Evolutionary conservation across 305 asterid genomes (phyloP), one percentile per base, ranked within the genome.

Genomic region (Salvia sclarea): DNA sequence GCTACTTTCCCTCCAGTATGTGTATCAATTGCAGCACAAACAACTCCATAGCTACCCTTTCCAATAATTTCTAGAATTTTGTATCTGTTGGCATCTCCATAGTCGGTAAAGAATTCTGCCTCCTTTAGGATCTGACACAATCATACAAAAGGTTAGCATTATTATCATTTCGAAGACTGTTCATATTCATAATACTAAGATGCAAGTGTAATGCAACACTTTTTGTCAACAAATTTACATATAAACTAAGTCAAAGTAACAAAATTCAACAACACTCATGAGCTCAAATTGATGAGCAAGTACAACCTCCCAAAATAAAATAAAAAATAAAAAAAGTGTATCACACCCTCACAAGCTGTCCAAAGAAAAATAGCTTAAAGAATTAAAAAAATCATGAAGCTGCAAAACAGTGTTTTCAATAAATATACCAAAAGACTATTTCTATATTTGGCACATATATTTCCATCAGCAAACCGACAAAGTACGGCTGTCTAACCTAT

Each of bases 31-130:
- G 98, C 98, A 22, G 98, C 95, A 70, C 94, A 89, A 38, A 89
- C 98, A 80, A 92, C 97, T 72, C 98, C 98, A 77, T 92, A 92
- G 82, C 98, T 92, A 57, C 98, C 98, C 70, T 92, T 92, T 65
- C 98, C 98, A 60, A 92, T 81, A 35, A 92, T 82, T 79, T 92
- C 98, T 66, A 88, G 64, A 63, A 90, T 90, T 72, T 84, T 86
- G 80, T 92, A 92, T 64, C 97, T 75, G 65, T 79, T 92, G 50
- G 96, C 96, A 70, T 92, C 97, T 50, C 97, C 98, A 68, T 92
- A 92, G 68, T 90, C 98, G 0, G 96, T 88, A 61, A 92, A 92
- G 71, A 90, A 92, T 3, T 92, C 96, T 0, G 76, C 60, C 74
- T 89, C 96, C 76, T 86, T 92, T 14, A 84, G 47, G 73, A 71